Evolutionary conservation across 83 land plant genomes (phyloP), one percentile per base, ranked within the genome.

Genomic region (Diphasiastrum complanatum): DNA sequence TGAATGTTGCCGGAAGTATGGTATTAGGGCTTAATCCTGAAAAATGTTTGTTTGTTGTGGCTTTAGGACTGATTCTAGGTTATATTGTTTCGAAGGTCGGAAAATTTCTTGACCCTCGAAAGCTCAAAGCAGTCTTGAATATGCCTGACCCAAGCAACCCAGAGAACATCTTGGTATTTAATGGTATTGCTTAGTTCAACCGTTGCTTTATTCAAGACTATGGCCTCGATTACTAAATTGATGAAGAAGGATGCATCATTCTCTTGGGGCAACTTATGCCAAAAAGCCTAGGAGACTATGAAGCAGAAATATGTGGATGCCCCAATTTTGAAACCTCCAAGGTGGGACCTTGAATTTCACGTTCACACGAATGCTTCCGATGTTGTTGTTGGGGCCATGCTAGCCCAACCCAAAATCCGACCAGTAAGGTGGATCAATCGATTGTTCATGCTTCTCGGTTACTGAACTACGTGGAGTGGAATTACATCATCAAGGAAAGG

Each of bases 11-110:
- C 2, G 43, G 0, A 28, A 34, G 20, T 57, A 3, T 25, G 34
- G 16, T 3, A 55, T 55, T 3, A 55, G n/a, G n/a, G n/a, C 36
- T 55, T n/a, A 55, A 55, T 33, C 59, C 16, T 3, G 59, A 55
- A 1, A 55, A 31, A 38, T 55, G 38, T 55, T 6, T 2, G 19
- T 57, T 33, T 2, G 2, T 1, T 6, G 0, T n/a, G 2, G 18
- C 1, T 4, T 57, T 12, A 1, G 33, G 37, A 2, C 2, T 57
- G 0, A 57, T 57, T 3, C 19, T 34, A 10, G 60, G 18, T 0
- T 35, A 32, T 18, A 3, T 57, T 0, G 60, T 59, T 0, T 59
- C 2, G 5, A 37, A 38, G 27, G 62, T 12, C 0, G 47, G 47
- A 0, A 59, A 59, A 18, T 29, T 59, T 12, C 61, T 27, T 10